These are phyloP conservation scores for Linaria vulgaris DNA, from an alignment of 257 asterid genomes.

Conservation along the genomic window DNA sequence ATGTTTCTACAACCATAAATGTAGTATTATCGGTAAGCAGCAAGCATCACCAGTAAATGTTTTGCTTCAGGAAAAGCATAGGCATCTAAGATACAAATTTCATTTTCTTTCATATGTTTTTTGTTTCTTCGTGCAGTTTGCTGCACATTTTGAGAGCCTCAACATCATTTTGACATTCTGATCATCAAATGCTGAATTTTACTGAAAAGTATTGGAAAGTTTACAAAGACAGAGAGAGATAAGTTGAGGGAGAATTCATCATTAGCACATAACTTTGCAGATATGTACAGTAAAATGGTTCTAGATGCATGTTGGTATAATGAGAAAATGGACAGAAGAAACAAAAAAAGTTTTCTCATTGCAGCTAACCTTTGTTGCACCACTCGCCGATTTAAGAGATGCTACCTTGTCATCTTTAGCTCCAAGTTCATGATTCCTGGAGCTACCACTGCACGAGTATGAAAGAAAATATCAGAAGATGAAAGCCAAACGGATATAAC, in stretches of 20 bases:
- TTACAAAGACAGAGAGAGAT: conserved; percentile 7
- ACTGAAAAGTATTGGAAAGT: conserved; percentile 3
- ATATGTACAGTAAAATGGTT: conserved; percentile 15
- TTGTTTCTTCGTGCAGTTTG: too few relatives aligned
- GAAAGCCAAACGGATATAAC: not conserved
- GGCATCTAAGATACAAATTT: too few relatives aligned
- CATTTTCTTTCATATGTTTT: too few relatives aligned
- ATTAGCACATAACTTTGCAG: conserved; percentile 1
- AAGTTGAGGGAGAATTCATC: conserved; percentile 8
- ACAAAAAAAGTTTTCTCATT: conserved; percentile 7
- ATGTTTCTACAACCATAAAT: too few relatives aligned
- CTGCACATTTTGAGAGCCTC: conserved; percentile 11
- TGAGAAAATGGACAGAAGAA: conserved; percentile 4
- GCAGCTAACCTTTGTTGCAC: conserved; percentile 55
- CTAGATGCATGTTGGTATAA: not conserved
- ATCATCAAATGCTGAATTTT: conserved; percentile 16
- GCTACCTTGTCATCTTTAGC: conserved; percentile 40
- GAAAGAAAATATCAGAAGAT: conserved; percentile 7
- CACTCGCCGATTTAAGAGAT: conserved; percentile 60
- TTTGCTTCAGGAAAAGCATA: too few relatives aligned
- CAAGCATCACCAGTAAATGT: too few relatives aligned
- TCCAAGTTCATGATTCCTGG: conserved; percentile 37
- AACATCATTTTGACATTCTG: not conserved
- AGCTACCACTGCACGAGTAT: conserved; percentile 51
- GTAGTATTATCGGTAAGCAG: too few relatives aligned